Conservation (phyloP, 176 grass and related monocot genomes). For the Chloris gayana region DNA sequence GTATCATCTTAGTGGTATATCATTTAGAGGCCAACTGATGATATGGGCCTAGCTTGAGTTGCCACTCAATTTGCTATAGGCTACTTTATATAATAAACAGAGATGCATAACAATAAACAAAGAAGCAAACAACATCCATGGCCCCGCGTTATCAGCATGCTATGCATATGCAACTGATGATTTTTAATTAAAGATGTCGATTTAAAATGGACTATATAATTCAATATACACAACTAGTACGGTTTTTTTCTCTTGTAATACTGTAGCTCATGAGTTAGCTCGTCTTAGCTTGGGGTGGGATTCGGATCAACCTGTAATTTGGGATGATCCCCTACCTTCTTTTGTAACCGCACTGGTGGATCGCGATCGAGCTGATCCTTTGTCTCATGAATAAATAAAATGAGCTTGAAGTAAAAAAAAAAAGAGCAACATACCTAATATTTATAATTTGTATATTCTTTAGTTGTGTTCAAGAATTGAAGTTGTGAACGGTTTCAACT, state of each 20-base stretch:
- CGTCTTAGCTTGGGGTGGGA: too few relatives aligned
- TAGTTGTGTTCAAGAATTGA: background rate
- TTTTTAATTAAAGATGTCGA: background rate
- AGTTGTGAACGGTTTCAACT: background rate
- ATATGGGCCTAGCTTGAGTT: conserved; percentile 30
- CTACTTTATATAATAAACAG: conserved; percentile 5
- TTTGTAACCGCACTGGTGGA: too few relatives aligned
- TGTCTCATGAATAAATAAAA: too few relatives aligned
- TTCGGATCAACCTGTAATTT: too few relatives aligned
- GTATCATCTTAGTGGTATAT: conserved; percentile 33
- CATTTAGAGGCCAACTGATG: conserved; percentile 33
- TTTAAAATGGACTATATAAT: background rate
- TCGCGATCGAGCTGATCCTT: too few relatives aligned
- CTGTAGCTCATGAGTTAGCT: too few relatives aligned
- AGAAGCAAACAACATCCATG: background rate
- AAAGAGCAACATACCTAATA: background rate
- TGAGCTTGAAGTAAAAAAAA: too few relatives aligned
- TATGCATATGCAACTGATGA: background rate
- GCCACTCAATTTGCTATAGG: background rate
- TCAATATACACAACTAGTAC: conserved; percentile 4
- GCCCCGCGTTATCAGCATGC: conserved; percentile 1
- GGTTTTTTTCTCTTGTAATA: background rate
- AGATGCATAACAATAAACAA: background rate
- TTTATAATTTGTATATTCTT: background rate
- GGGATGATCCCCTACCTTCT: too few relatives aligned